Conservation (phyloP, 768 basidiomycete species). For the Mycena galopus region DNA sequence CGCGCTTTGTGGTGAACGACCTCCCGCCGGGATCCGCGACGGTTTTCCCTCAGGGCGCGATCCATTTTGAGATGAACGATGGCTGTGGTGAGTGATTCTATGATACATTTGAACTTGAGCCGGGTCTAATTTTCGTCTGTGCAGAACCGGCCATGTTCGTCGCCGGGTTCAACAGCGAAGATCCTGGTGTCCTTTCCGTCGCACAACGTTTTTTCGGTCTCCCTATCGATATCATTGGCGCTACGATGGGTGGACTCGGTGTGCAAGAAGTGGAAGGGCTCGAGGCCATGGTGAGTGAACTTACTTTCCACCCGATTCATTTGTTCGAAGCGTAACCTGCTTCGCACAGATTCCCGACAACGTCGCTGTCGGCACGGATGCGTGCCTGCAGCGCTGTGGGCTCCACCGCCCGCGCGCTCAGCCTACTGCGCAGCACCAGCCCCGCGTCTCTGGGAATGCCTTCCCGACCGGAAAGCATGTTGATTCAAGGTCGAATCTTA, state of each 20-base stretch:
- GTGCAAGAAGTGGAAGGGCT: constrained; percentile 28
- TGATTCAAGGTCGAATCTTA: background rate
- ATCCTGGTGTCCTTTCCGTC: constrained; percentile 31
- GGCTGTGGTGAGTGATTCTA: constrained; percentile 27
- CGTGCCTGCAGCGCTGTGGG: constrained; percentile 32
- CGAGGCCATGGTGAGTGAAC: constrained; percentile 24
- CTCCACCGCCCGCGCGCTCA: constrained; percentile 29
- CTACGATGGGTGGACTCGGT: constrained; percentile 24
- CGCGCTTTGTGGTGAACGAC: constrained; percentile 34
- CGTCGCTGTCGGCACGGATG: constrained; percentile 30
- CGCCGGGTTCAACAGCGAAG: constrained; percentile 32
- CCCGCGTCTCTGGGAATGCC: constrained; percentile 31
- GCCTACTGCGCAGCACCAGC: constrained; percentile 33
- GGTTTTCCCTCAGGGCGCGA: constrained; percentile 33
- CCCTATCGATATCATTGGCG: constrained; percentile 31
- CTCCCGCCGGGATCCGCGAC: constrained; percentile 34
- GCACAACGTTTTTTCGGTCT: constrained; percentile 38
- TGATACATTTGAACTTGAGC: constrained; percentile 27
- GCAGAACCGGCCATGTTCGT: constrained; percentile 36
- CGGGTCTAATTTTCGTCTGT: constrained; percentile 34
- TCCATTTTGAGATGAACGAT: constrained; percentile 38
- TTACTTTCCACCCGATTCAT: background rate
- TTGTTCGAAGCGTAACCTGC: too few species aligned
- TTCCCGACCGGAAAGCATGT: constrained; percentile 20
- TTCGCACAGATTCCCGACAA: constrained; percentile 30